These are phyloP conservation scores for Sphenostylis stenocarpa DNA, from an alignment of 306 rosid species.

Conservation along the genomic window DNA sequence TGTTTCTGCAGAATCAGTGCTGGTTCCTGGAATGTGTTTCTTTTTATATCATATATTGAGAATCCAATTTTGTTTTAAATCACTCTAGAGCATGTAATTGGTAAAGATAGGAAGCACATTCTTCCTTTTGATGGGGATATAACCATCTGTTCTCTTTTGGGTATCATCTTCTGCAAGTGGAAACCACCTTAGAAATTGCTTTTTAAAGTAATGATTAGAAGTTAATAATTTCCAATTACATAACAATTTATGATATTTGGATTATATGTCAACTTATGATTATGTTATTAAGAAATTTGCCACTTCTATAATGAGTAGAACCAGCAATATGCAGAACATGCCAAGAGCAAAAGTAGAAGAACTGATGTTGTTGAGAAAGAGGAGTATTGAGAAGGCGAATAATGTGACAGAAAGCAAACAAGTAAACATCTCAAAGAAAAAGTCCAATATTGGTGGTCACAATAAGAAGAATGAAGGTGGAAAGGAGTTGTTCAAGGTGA, in stretches of 20 bases:
- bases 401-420: not conserved
- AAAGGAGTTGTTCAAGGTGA: not conserved
- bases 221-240: not conserved
- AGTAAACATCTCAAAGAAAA: conserved; percentile 18
- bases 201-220: too few species aligned
- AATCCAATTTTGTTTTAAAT: not conserved
- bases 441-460: not conserved
- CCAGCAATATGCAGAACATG: conserved; percentile 12
- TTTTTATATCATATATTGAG: not conserved
- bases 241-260: not conserved
- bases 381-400: not conserved
- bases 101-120: not conserved
- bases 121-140: not conserved
- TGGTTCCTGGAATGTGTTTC: not conserved
- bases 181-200: too few species aligned
- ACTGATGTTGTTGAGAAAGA: conserved; percentile 7
- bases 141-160: not conserved
- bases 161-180: not conserved
- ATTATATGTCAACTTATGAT: not conserved
- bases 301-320: conserved; percentile 5
- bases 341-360: not conserved
- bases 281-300: not conserved
- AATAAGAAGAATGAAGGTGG: not conserved
- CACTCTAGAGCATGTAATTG: not conserved
- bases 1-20: not conserved